These are phyloP conservation scores for Orbilia javanica DNA, from an alignment of 2,329 filamentous ascomycete genomes.

Conservation along the genomic window DNA sequence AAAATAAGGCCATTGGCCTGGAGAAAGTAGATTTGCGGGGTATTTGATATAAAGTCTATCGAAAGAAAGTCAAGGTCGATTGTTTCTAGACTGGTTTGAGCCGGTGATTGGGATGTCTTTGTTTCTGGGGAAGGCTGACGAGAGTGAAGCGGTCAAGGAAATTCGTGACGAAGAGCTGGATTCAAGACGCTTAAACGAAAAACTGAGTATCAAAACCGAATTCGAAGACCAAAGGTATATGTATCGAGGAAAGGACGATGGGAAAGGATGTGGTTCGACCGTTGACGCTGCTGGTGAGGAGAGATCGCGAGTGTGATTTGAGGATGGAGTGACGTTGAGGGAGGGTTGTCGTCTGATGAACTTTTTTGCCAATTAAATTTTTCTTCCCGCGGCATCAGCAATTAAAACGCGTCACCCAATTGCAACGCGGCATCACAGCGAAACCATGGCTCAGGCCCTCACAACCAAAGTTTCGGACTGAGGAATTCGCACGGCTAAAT, in stretches of 20 bases:
- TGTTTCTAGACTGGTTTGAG: constrained; percentile 15
- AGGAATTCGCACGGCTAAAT: constrained; percentile 9
- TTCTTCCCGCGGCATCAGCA: constrained; percentile 11
- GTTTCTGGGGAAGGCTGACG: constrained; percentile 23
- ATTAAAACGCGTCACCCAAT: constrained; percentile 48
- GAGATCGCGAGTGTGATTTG: constrained; percentile 32
- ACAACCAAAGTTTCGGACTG: neutral
- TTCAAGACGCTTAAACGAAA: constrained; percentile 43
- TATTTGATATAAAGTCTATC: constrained; percentile 2
- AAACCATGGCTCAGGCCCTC: constrained; percentile 7
- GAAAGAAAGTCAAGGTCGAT: neutral
- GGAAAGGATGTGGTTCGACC: constrained; percentile 7
- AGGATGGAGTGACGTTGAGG: constrained; percentile 40
- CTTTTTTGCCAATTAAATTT: constrained; percentile 30
- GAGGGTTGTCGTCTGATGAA: constrained; percentile 46
- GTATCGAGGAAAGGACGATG: neutral
- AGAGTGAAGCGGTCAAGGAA: constrained; percentile 34
- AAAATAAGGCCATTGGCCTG: constrained; percentile 31
- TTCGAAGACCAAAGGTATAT: neutral
- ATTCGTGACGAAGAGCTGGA: constrained; percentile 43
- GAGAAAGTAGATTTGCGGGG: neutral
- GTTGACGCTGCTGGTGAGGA: constrained; percentile 8
- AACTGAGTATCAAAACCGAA: constrained; percentile 3
- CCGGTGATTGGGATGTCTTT: neutral
- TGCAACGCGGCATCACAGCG: constrained; percentile 33